Evolutionary conservation across 768 basidiomycete genomes (phyloP), one percentile per base, ranked within the genome.

Genomic region (Coprinellus micaceus): DNA sequence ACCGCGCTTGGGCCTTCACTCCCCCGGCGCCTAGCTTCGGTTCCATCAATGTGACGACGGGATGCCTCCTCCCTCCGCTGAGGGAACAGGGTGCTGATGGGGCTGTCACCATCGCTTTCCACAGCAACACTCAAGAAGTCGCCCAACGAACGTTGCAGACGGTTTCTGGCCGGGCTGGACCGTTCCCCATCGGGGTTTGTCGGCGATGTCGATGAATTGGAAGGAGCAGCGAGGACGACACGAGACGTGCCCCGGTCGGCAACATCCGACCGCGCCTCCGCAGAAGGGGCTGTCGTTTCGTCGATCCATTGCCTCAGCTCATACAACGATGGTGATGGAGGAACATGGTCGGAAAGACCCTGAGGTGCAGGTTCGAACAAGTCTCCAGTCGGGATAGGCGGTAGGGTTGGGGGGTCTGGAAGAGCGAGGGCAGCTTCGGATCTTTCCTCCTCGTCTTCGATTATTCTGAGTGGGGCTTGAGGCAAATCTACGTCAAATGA

Each of bases 261-360:
- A 21, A 49, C 47, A 30, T 49, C 47, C 12, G 53, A 54, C 19
- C 22, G 53, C 10, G 53, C 43, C 28, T 30, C 19, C 7, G 40
- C 39, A 19, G 39, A 28, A 1, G 25, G 39, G 12, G 17, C 33
- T 30, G n/a, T 29, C 13, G 43, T 44, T 21, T 54, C 44, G 25
- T 54, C 53, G 30, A 54, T 54, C 53, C 53, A 54, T 12, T 39
- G n/a, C 29, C 53, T 54, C 43, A 54, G 30, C 15, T 54, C 53
- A 19, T 43, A 17, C 17, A 54, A 28, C 7, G 53, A 54, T 10
- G 53, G 53, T 2, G 53, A 54, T 13, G 53, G 53, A 46, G 53
- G 53, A 12, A 46, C 53, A 28, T 54, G 53, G 30, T 46, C 44
- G 13, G n/a, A 24, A n/a, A 54, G 40, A 36, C 29, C 11, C 47